Conservation (phyloP, 176 grass and related monocot genomes). For the Pharus latifolius region DNA sequence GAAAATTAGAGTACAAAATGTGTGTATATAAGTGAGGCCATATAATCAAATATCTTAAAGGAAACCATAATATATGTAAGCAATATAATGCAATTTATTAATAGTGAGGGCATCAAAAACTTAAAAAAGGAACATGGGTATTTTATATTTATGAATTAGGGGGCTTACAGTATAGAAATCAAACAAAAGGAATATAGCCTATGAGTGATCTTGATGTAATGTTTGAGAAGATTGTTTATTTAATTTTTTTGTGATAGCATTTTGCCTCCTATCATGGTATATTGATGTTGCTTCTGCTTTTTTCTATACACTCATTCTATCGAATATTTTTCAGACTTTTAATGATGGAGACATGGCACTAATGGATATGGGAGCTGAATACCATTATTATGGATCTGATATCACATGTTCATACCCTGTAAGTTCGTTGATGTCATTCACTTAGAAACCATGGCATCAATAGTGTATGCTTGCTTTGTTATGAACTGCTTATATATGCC, state of each 20-base stretch:
- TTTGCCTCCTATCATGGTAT: not conserved
- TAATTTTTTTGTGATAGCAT: not conserved
- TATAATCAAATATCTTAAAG: not conserved
- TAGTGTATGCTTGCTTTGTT: not conserved
- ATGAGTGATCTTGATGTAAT: not conserved
- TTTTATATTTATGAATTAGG: not conserved
- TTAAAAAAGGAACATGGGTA: not conserved
- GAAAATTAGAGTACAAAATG: not conserved
- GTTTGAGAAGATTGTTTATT: not conserved
- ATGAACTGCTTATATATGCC: not conserved
- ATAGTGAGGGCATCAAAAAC: not conserved
- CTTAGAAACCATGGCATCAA: not conserved
- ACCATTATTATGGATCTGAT: conserved; percentile 89
- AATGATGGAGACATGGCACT: conserved; percentile 89
- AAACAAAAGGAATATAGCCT: not conserved
- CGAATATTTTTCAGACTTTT: conserved; percentile 49
- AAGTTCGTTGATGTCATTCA: conserved; percentile 20
- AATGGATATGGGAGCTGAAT: conserved; percentile 97
- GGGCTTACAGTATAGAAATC: not conserved
- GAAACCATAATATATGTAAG: not conserved
- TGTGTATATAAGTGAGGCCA: not conserved
- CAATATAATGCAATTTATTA: not conserved
- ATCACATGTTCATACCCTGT: conserved; percentile 99
- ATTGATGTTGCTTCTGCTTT: not conserved
- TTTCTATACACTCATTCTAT: conserved; percentile 10